Conservation (phyloP, 106 monocot species). For the Narthecium ossifragum region DNA sequence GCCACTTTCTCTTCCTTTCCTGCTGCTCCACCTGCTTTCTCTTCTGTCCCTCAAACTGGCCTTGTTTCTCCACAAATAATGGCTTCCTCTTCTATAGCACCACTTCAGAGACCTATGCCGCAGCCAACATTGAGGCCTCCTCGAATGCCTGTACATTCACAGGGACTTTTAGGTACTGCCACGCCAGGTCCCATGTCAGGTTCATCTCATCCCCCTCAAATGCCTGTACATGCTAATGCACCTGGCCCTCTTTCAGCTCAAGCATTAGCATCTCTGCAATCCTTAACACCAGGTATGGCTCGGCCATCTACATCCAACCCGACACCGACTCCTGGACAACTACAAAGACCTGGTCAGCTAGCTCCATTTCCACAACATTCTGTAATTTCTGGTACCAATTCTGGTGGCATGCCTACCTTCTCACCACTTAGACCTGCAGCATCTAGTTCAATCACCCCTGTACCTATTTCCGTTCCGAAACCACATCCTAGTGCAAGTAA, state of each 20-base stretch:
- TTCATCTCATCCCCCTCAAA: constrained; percentile 9
- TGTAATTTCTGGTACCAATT: constrained; percentile 10
- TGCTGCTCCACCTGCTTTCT: constrained; percentile 11
- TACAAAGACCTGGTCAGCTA: constrained; percentile 9
- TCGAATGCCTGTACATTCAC: not conserved
- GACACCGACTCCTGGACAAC: constrained; percentile 5
- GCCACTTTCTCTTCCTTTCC: constrained; percentile 10
- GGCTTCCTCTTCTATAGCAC: constrained; percentile 7
- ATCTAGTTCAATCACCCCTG: constrained; percentile 4
- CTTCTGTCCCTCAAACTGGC: constrained; percentile 13
- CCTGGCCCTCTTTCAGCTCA: constrained; percentile 19
- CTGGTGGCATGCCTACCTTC: constrained; percentile 16
- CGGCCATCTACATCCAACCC: constrained; percentile 10
- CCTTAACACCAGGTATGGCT: constrained; percentile 4
- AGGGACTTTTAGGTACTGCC: not conserved
- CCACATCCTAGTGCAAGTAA: constrained; percentile 48
- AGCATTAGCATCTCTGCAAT: constrained; percentile 8
- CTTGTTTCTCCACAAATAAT: constrained; percentile 6
- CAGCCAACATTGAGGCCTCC: constrained; percentile 10
- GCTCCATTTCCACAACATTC: constrained; percentile 18
- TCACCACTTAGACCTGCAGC: constrained; percentile 9
- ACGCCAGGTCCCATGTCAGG: constrained; percentile 7
- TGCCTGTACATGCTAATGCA: not conserved
- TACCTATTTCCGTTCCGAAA: constrained; percentile 20
- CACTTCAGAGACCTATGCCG: constrained; percentile 4